A percentile compares a stretch with the other conserved stretches of the same genome.
Evolutionary conservation across 1,284 basidiomycete species (phyloP).

Genomic region (Trametes sp.): DNA sequence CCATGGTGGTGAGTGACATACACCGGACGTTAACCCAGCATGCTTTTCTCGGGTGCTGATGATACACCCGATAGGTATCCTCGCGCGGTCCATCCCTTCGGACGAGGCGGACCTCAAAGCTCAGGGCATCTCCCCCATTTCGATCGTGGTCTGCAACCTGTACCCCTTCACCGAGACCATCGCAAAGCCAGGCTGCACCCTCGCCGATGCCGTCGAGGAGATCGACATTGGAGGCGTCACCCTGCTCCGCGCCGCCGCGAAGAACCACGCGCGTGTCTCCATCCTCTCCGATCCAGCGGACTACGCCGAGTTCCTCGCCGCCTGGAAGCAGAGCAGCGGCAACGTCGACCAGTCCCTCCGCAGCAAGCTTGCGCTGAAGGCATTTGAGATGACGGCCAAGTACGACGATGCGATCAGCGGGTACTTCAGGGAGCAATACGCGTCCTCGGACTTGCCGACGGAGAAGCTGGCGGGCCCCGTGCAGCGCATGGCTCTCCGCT

Average conservation of each 20-base stretch:
- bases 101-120: slow-evolving; percentile 85
- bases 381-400: slow-evolving; percentile 94
- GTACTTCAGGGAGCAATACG: slow-evolving; percentile 98
- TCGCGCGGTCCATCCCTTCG: slow-evolving; percentile 87
- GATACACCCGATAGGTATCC: no score
- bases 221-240: slow-evolving; percentile 99
- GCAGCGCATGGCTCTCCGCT: slow-evolving; percentile 89
- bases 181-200: slow-evolving; percentile 86
- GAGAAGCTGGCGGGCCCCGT: slow-evolving; percentile 73
- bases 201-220: slow-evolving; percentile 95
- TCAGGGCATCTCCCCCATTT: slow-evolving; percentile 89
- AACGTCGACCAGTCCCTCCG: slow-evolving; percentile 77
- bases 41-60: no score
- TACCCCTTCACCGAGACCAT: slow-evolving; percentile 98
- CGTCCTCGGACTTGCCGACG: slow-evolving; percentile 73
- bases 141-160: slow-evolving; percentile 98
- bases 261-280: slow-evolving; percentile 95
- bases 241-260: slow-evolving; percentile 96
- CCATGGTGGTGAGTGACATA: slow-evolving; percentile 80
- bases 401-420: slow-evolving; percentile 97
- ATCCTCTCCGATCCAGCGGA: slow-evolving; percentile 96
- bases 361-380: slow-evolving; percentile 92
- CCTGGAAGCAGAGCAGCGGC: slow-evolving; percentile 73
- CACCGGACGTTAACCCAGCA: neutral
- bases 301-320: slow-evolving; percentile 84